A percentile compares a stretch with the other conserved stretches of the same genome.
phyloP scores from a whole-genome alignment of 305 asterid species.

The Plantago lanceolata region DNA sequence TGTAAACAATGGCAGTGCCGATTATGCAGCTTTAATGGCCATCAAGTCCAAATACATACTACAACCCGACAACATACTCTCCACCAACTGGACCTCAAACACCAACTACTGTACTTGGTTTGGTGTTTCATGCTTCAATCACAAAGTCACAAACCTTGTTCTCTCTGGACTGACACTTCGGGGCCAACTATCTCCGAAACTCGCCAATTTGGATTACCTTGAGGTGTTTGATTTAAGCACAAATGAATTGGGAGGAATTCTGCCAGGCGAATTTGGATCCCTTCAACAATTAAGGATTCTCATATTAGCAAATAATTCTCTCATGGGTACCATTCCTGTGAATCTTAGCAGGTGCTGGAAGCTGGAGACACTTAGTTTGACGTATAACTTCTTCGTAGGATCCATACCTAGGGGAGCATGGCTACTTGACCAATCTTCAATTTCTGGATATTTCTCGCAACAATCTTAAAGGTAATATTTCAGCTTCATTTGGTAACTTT shows the following conservation, averaged over 20 bases:
- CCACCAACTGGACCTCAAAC: constrained; percentile 32
- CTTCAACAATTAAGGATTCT: constrained; percentile 28
- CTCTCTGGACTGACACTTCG: constrained; percentile 31
- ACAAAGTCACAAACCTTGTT: constrained; percentile 25
- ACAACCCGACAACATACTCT: constrained; percentile 20
- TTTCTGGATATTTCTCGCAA: constrained; percentile 24
- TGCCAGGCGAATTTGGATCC: constrained; percentile 34
- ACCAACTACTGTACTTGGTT: constrained; percentile 34
- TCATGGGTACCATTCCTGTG: constrained; percentile 30
- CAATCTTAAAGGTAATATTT: constrained; percentile 33
- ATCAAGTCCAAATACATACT: constrained; percentile 27
- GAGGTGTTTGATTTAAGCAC: constrained; percentile 29
- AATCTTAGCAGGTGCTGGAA: constrained; percentile 28
- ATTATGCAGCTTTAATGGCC: constrained; percentile 30
- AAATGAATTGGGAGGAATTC: constrained; percentile 26
- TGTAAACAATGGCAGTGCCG: constrained; percentile 14
- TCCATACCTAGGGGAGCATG: constrained; percentile 32
- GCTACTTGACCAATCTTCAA: constrained; percentile 24
- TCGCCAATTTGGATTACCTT: constrained; percentile 31
- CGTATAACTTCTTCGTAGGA: constrained; percentile 28
- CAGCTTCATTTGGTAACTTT: constrained; percentile 32
- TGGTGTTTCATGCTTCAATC: constrained; percentile 32
- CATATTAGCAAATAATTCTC: constrained; percentile 25
- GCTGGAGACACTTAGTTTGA: constrained; percentile 26
- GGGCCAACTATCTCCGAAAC: constrained; percentile 24